Percentiles rank a stretch among this genome's conserved stretches.
Conservation (phyloP, 2,329 filamentous ascomycete genomes). For the Fusarium annulatum region DNA sequence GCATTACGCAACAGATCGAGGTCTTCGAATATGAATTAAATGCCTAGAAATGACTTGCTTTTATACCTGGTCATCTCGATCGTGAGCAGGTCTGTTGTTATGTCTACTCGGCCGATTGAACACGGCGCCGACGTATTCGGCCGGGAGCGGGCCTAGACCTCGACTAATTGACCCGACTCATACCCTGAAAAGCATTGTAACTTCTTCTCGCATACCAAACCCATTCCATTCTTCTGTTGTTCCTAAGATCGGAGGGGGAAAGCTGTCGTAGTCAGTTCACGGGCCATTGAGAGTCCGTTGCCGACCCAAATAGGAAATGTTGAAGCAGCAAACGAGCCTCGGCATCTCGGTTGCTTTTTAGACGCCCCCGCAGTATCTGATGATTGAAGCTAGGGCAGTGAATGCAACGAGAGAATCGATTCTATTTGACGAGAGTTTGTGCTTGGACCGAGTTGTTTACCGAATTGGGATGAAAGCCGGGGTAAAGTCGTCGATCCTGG, state of each 20-base stretch:
- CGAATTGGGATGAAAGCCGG: constrained; percentile 18
- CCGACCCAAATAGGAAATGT: constrained; percentile 13
- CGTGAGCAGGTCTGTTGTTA: neutral
- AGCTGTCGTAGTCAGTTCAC: neutral
- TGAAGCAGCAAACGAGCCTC: constrained; percentile 24
- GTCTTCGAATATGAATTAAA: too few relatives aligned
- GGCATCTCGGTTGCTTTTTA: constrained; percentile 34
- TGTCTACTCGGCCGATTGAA: constrained; percentile 40
- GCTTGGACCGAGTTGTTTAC: constrained; percentile 27
- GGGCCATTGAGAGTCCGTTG: constrained; percentile 6
- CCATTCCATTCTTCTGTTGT: neutral
- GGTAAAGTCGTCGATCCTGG: constrained; percentile 15
- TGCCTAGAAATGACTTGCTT: neutral
- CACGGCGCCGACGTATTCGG: constrained; percentile 35
- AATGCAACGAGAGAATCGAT: constrained; percentile 5
- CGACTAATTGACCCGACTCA: neutral
- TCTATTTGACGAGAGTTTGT: constrained; percentile 10
- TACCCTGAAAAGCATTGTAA: neutral
- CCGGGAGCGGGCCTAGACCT: constrained; percentile 4
- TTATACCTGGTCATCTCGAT: constrained; percentile 23
- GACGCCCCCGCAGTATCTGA: constrained; percentile 33
- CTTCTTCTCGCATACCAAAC: neutral
- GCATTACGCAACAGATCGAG: neutral
- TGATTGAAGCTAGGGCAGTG: constrained; percentile 27
- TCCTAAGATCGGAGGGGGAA: neutral